Evolutionary conservation across 441 rosid genomes (phyloP).

Genomic region (Gossypium schwendimanii): DNA sequence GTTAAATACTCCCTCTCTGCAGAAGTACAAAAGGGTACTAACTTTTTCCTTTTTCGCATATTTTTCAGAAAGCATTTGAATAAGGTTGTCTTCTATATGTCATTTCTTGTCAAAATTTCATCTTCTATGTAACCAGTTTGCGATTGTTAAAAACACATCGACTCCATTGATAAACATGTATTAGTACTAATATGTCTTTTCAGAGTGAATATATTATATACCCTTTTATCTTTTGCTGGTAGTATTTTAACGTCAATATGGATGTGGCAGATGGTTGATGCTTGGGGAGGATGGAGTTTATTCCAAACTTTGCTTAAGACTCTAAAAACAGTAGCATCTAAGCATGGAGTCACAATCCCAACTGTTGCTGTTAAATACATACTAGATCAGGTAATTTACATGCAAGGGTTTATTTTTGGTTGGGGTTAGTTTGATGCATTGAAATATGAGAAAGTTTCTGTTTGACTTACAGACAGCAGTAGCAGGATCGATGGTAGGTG

Average conservation of each 20-base stretch:
- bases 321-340: constrained; percentile 58
- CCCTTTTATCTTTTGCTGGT: background rate
- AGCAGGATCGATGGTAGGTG: constrained; percentile 74
- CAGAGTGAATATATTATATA: background rate
- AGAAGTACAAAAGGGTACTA: constrained; percentile 80
- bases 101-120: background rate
- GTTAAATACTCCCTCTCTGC: constrained; percentile 79
- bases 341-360: constrained; percentile 86
- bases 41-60: background rate
- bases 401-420: background rate
- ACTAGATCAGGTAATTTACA: constrained; percentile 57
- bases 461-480: constrained; percentile 49
- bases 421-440: background rate
- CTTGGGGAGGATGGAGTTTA: constrained; percentile 94
- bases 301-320: constrained; percentile 76
- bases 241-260: background rate
- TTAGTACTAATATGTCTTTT: background rate
- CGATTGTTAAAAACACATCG: background rate
- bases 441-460: background rate
- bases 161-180: background rate
- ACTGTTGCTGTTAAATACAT: constrained; percentile 81
- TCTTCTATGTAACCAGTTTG: background rate
- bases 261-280: constrained; percentile 74
- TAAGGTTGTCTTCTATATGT: background rate
- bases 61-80: background rate